Percentiles rank a stretch among this genome's conserved stretches.
Evolutionary conservation across 345 rosid genomes (phyloP).

Genomic region (Cardamine chenopodiifolia): DNA sequence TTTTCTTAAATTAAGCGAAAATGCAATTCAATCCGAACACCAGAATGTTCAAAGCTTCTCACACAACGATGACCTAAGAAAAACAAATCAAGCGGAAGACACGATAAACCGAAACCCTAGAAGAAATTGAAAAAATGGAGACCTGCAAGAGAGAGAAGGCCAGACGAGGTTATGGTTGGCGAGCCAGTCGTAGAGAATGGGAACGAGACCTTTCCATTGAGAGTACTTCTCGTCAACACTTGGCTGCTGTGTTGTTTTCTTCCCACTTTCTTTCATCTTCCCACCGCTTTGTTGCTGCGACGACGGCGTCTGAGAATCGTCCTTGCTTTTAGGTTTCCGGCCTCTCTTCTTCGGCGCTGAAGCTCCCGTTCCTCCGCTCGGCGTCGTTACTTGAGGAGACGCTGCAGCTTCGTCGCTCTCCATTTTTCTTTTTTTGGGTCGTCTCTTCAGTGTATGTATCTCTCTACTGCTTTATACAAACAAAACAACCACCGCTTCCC

Average conservation of each 20-base stretch:
- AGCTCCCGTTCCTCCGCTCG: conserved; percentile 38
- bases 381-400: conserved; percentile 34
- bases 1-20: neutral
- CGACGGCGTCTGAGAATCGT: conserved; percentile 55
- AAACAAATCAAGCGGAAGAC: neutral
- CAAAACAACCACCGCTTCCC: neutral
- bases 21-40: conserved; percentile 1
- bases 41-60: neutral
- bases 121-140: neutral
- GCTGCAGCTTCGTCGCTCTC: conserved; percentile 45
- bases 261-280: conserved; percentile 40
- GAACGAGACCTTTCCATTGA: conserved; percentile 94
- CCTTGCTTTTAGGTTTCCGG: conserved; percentile 86
- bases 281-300: conserved; percentile 45
- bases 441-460: neutral
- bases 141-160: conserved; percentile 99
- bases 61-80: too few relatives aligned
- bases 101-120: conserved; percentile 41
- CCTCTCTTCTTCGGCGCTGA: conserved; percentile 81
- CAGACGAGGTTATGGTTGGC: conserved; percentile 99
- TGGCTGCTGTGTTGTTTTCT: conserved; percentile 50
- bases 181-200: conserved; percentile 97
- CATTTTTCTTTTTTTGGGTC: conserved; percentile 11
- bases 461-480: neutral
- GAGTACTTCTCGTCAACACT: conserved; percentile 84